Evolutionary conservation across 805 yeast genomes (phyloP).

Genomic region (Candida pseudofarinosa): DNA sequence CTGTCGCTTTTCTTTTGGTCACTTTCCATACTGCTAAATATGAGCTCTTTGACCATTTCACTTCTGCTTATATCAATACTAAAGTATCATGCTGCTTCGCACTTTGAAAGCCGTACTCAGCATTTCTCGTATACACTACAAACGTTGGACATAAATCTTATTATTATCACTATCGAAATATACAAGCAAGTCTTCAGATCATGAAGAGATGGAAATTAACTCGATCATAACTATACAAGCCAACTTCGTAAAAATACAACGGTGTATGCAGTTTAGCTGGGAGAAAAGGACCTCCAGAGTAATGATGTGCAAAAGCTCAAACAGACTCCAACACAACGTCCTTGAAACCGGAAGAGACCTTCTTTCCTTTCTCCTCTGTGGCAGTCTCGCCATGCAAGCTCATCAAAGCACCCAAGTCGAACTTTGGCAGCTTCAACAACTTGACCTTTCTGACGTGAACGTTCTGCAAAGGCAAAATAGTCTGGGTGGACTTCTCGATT

Average conservation of each 20-base stretch:
- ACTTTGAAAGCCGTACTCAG: too few relatives aligned
- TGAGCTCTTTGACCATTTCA: not conserved
- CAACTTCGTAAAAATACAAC: not conserved
- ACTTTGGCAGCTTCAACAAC: constrained; percentile 94
- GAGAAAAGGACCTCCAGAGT: not conserved
- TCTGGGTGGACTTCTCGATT: constrained; percentile 87
- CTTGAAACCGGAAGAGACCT: constrained; percentile 93
- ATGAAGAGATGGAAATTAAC: not conserved
- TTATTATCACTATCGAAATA: not conserved
- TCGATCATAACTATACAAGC: not conserved
- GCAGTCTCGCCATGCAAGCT: constrained; percentile 92
- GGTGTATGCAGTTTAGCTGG: not conserved
- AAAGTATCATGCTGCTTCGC: too few relatives aligned
- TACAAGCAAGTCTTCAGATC: not conserved
- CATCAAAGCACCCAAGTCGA: constrained; percentile 89
- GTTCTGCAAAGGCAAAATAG: constrained; percentile 93
- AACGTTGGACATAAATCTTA: not conserved
- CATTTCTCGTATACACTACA: not conserved
- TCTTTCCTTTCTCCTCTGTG: constrained; percentile 88
- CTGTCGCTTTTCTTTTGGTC: not conserved
- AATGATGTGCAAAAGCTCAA: constrained; percentile 29
- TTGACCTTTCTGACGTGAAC: constrained; percentile 96
- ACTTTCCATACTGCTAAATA: not conserved
- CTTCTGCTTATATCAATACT: too few relatives aligned
- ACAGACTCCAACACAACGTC: constrained; percentile 95